Conservation (phyloP, 345 rosid genomes). For the Lepidium sativum region DNA sequence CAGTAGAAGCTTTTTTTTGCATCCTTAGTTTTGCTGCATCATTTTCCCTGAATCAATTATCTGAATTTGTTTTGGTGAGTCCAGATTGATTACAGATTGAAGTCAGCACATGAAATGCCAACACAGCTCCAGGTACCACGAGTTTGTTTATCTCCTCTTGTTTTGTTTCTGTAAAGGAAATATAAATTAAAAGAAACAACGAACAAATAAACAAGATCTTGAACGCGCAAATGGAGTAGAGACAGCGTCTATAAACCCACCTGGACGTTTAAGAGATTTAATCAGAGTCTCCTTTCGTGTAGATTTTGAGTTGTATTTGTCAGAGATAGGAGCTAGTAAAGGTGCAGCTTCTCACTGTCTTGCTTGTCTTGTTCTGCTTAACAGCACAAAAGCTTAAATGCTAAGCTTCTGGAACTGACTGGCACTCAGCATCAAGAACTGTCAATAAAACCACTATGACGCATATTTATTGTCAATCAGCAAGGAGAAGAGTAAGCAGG, state of each 20-base stretch:
- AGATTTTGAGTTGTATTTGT: constrained; percentile 18
- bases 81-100: constrained; percentile 15
- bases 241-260: constrained; percentile 18
- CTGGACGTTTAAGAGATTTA: constrained; percentile 15
- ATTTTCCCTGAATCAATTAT: constrained; percentile 4
- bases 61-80: background rate
- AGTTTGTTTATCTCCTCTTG: constrained; percentile 3
- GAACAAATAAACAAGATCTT: constrained; percentile 11
- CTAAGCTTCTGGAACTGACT: constrained; percentile 25
- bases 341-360: constrained; percentile 17
- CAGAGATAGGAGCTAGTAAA: constrained; percentile 10
- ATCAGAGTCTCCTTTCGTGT: background rate
- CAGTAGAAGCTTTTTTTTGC: background rate
- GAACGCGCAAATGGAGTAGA: constrained; percentile 22
- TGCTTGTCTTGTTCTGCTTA: constrained; percentile 17
- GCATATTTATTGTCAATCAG: background rate
- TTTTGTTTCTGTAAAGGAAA: constrained; percentile 7
- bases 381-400: constrained; percentile 7
- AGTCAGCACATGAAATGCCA: constrained; percentile 28
- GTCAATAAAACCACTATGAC: constrained; percentile 4
- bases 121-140: constrained; percentile 26
- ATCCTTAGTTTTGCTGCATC: constrained; percentile 18
- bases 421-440: constrained; percentile 15
- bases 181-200: background rate
- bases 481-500: background rate